Base-by-base conservation (phyloP, 2,329 filamentous ascomycete species). In the Aureobasidium sp. region DNA sequence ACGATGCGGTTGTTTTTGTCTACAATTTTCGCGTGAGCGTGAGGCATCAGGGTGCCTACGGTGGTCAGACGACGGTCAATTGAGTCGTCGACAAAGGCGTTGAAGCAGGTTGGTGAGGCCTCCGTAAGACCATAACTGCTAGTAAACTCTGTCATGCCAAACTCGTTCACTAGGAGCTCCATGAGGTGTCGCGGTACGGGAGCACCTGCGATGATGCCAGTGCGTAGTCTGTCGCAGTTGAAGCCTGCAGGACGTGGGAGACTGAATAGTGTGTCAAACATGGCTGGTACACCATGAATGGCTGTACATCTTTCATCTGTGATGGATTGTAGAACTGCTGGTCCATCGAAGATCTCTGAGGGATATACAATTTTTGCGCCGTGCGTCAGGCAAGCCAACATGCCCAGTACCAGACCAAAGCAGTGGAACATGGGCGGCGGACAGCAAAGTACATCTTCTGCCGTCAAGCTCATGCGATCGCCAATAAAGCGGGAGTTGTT, bases 381-480 rank as follows among this genome's bases (percentile, higher is more conserved):
- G 65, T 90, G 86, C 0, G 85, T 89, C 49, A 90, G 70, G 38
- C 81, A 76, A 1, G 85, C 83, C 53, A 90, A 77, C 39, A 90
- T 75, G 7, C 87, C 87, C 3, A 90, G 79, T 1, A 90, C 86
- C 6, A 91, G 78, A 1, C 87, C 87, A 64, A 91, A 91, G 72
- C 86, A 91, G 72, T 93, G 88, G 74, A 93, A 93, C 3, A 93
- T 76, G 0, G 88, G 88, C 0, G 88, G 87, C 3, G 87, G 87
- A 66, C 88, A 93, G 72, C 87, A 91, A 10, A 93, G 75, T 6
- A 84, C 73, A 63, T 90, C 86, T 40, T 75, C 71, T 2, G 79
- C 70, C 0, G 79, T 82, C 14, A 91, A 75, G 5, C 79, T 76
- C 84, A 90, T 86, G 38, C 85, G 79, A 66, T 88, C 84, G 51